Base-by-base conservation (phyloP, 2,329 filamentous ascomycete genomes). In the Anisogramma anomala region DNA sequence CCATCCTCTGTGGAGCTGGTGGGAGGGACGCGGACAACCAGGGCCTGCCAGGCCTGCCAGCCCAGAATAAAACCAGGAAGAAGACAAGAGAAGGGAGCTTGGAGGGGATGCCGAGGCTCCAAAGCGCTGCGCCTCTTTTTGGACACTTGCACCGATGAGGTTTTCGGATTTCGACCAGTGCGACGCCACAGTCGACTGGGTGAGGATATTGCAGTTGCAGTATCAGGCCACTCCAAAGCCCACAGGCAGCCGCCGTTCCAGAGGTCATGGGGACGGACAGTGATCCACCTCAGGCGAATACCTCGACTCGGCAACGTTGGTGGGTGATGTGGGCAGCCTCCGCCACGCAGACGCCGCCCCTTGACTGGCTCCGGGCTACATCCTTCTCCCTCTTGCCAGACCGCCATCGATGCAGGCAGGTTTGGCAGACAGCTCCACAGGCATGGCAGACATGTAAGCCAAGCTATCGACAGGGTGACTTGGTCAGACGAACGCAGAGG, bases 261-360 rank as follows among this genome's bases (percentile, higher is more conserved):
- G 20, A 47, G 45, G 41, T 47, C 45, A 47, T 47, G 45, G 41
- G 45, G 35, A 35, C 41, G 25, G 30, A n/a, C n/a, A n/a, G n/a
- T n/a, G 38, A 39, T 31, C 45, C 45, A 47, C 45, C 18, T 13
- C 33, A 32, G 44, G 34, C 28, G 44, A 47, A 36, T 28, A 39
- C 31, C 45, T n/a, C 45, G 41, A 44, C 45, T 47, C 41, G 45
- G 34, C 31, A 19, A 27, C 33, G 31, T 35, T 30, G 18, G 25
- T 31, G 33, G 36, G 28, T 36, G n/a, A n/a, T n/a, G n/a, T n/a
- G 36, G 44, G 41, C 37, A 41, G 33, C 40, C 40, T 42, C 37
- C 40, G 36, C 43, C 40, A 22, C 34, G 26, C 39, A 39, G n/a
- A 19, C 25, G 23, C 38, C 31, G 31, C 31, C 30, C 28, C 22